Conservation (phyloP, 176 grass and related monocot species). For the Ampelocalamus luodianensis region DNA sequence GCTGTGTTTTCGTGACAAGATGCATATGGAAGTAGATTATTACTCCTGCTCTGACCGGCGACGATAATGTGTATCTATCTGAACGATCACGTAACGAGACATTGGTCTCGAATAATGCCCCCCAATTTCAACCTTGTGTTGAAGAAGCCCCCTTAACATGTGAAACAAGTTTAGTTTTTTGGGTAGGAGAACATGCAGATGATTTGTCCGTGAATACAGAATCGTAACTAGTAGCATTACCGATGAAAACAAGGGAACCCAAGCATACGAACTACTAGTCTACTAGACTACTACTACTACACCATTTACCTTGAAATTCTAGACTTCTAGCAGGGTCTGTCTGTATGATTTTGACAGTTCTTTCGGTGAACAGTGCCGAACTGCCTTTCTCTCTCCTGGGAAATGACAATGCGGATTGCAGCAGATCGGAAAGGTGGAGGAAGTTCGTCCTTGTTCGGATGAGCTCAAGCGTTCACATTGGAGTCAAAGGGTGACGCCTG, state of each 20-base stretch:
- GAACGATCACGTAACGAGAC: background rate
- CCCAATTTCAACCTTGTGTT: background rate
- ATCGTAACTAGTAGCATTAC: background rate
- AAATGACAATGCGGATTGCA: background rate
- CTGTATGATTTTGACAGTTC: no score
- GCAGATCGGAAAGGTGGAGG: background rate
- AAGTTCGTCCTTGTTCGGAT: constrained; percentile 16
- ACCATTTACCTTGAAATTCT: background rate
- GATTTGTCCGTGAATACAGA: background rate
- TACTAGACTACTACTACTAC: background rate
- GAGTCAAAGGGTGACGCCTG: constrained; percentile 30
- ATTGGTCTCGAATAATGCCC: background rate
- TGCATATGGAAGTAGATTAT: background rate
- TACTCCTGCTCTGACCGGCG: background rate
- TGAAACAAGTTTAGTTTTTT: no score
- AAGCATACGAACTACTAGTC: background rate
- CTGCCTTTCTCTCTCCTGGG: background rate
- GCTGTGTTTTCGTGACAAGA: background rate
- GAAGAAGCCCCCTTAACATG: no score
- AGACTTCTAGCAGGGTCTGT: no score
- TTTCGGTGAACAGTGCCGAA: background rate
- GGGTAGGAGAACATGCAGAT: background rate
- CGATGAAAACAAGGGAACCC: background rate
- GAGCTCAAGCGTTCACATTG: background rate
- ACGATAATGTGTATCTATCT: background rate